phyloP scores from a whole-genome alignment of 2,329 filamentous ascomycete genomes.

The Orbilia oligospora region DNA sequence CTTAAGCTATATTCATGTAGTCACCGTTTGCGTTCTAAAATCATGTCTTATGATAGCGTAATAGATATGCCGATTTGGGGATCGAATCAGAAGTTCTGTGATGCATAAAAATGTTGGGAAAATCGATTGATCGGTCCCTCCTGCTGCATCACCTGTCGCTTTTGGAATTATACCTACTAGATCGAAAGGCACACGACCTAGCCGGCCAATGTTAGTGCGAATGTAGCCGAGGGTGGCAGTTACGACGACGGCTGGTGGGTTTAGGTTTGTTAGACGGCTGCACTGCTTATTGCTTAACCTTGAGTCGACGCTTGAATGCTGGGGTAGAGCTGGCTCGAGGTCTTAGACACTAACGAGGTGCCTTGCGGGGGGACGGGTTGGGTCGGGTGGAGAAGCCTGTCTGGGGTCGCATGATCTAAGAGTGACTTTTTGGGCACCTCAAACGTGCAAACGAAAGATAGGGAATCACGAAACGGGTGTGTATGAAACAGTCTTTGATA shows the following conservation, averaged over 20 bases:
- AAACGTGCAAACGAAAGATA: conserved; percentile 24
- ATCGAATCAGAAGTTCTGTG: conserved; percentile 22
- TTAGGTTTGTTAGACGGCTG: neutral
- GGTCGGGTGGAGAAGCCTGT: conserved; percentile 44
- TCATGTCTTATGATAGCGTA: conserved; percentile 54
- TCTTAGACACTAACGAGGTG: conserved; percentile 23
- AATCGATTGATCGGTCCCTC: conserved; percentile 1
- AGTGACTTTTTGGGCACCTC: conserved; percentile 5
- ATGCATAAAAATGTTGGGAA: conserved; percentile 38
- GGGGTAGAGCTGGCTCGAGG: conserved; percentile 31
- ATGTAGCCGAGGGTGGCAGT: conserved; percentile 51
- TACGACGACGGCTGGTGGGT: conserved; percentile 17
- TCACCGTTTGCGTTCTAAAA: conserved; percentile 17
- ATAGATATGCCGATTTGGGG: conserved; percentile 27
- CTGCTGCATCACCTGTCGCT: conserved; percentile 27
- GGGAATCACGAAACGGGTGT: conserved; percentile 23
- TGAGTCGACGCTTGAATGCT: conserved; percentile 21
- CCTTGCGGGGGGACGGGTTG: conserved; percentile 46
- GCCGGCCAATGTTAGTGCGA: conserved; percentile 38
- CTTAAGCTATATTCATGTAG: conserved; percentile 2
- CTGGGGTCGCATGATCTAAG: conserved; percentile 31
- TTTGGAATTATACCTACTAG: conserved; percentile 24
- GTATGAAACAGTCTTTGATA: conserved; percentile 16
- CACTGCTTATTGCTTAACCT: conserved; percentile 12
- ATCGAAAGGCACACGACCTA: conserved; percentile 44